Evolutionary conservation across 352 stramenopile species (phyloP).

Genomic region (Phytophthora colocasiae): DNA sequence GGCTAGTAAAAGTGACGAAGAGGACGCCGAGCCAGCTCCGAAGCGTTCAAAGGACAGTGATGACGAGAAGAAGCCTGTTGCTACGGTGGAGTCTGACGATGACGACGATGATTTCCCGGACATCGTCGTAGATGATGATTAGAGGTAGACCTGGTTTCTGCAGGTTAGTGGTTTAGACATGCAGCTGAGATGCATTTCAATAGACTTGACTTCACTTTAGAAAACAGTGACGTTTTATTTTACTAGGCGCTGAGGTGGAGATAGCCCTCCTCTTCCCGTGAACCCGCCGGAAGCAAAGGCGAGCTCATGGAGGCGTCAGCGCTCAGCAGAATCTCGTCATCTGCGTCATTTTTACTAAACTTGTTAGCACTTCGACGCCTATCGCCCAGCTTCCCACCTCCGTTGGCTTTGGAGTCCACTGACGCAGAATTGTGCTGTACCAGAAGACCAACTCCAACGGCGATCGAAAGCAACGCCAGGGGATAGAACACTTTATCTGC

Average conservation of each 20-base stretch:
- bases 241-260: slow-evolving; percentile 49
- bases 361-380: slow-evolving; percentile 30
- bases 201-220: slow-evolving; percentile 29
- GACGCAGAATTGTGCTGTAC: slow-evolving; percentile 68
- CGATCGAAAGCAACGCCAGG: slow-evolving; percentile 73
- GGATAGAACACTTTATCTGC: slow-evolving; percentile 78
- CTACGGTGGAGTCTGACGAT: slow-evolving; percentile 31
- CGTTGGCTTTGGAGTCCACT: neutral
- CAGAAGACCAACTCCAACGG: slow-evolving; percentile 69
- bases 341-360: slow-evolving; percentile 45
- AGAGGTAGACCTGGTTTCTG: neutral
- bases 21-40: slow-evolving; percentile 29
- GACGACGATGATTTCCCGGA: slow-evolving; percentile 83
- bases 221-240: slow-evolving; percentile 4
- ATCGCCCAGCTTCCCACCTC: slow-evolving; percentile 12
- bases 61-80: slow-evolving; percentile 32
- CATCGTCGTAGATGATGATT: slow-evolving; percentile 80
- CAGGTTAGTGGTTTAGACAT: neutral
- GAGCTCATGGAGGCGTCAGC: slow-evolving; percentile 74
- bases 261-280: slow-evolving; percentile 58
- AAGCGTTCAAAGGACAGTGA: slow-evolving; percentile 46
- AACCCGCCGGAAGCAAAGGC: slow-evolving; percentile 55
- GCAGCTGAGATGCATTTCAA: slow-evolving; percentile 23
- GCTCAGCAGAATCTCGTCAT: slow-evolving; percentile 65
- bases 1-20: slow-evolving; percentile 7